Base-by-base conservation (phyloP, 1,139 yeast species). In the Geotrichum australiense region DNA sequence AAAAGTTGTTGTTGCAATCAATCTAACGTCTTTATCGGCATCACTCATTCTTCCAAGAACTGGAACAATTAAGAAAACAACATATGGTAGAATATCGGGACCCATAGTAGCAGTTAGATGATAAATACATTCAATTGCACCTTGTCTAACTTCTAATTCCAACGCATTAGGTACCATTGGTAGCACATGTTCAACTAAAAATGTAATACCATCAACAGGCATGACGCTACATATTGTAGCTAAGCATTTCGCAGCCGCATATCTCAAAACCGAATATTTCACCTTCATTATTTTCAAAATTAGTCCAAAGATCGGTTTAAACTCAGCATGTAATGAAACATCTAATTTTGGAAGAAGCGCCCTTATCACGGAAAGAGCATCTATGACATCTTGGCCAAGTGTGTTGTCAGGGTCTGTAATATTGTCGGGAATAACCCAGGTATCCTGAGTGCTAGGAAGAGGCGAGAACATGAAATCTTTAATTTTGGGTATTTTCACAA, bases 21-120 rank as follows among this genome's bases (percentile, higher is more conserved):
- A 72, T 55, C 99, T 76, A n/a, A 89, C 80, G 59, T 87, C 96
- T 44, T 74, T 75, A 57, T 89, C 87, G 1, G 95, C 73, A 63
- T 93, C 99, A 69, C 96, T 87, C 98, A 93, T 93, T 60, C 98
- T 75, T 39, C 98, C 99, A 53, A 93, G 69, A 1, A 91, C 87
- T 12, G 99, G 98, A 19, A 93, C 97, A 60, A 93, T 86, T 56
- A 93, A 72, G 61, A 91, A 93, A 28, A 93, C 95, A 39, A 93
- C 89, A 61, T 91, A 93, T 0, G 99, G 99, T 46, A 93, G 68
- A 45, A 93, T 86, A 50, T 77, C 82, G 4, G 86, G 71, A 1
- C 94, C 96, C 96, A 93, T 86, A 1, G 84, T 74, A 19, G 73
- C 70, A 1, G 95, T 78, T 42, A 91, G 68, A 58, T 91, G 96